A percentile compares a stretch with the other conserved stretches of the same genome.
Evolutionary conservation across 768 basidiomycete genomes (phyloP).

Genomic region (Leccinum sublutescens): DNA sequence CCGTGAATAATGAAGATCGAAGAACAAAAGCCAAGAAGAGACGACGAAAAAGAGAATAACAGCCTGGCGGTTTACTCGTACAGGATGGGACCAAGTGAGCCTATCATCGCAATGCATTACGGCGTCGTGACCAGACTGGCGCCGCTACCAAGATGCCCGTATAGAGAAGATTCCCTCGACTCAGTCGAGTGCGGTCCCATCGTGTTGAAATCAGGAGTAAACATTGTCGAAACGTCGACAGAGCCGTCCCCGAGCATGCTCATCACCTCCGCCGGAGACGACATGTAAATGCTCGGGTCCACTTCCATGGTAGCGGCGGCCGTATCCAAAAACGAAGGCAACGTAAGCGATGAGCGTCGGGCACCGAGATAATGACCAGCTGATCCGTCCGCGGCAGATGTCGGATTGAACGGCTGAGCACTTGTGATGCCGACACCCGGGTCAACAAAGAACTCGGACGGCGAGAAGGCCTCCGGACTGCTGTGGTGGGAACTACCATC

Average conservation of each 20-base stretch:
- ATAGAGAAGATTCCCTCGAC: slow-evolving; percentile 25
- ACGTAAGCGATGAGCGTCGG: slow-evolving; percentile 24
- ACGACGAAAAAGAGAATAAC: slow-evolving; percentile 1
- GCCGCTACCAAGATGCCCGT: slow-evolving; percentile 24
- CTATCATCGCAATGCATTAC: slow-evolving; percentile 13
- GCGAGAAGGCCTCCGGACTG: slow-evolving; percentile 66
- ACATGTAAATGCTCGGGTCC: slow-evolving; percentile 53
- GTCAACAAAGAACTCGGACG: slow-evolving; percentile 63
- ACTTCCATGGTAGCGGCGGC: slow-evolving; percentile 41
- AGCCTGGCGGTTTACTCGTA: slow-evolving; percentile 15
- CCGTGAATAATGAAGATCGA: not conserved
- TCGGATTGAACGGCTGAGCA: slow-evolving; percentile 31
- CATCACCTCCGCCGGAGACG: slow-evolving; percentile 56
- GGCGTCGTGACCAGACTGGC: slow-evolving; percentile 28
- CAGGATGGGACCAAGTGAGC: slow-evolving; percentile 8
- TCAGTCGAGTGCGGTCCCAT: slow-evolving; percentile 24
- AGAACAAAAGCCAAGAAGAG: not conserved
- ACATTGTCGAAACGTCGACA: slow-evolving; percentile 37
- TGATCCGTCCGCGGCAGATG: slow-evolving; percentile 11
- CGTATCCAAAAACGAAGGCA: slow-evolving; percentile 30
- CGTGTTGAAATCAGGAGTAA: slow-evolving; percentile 31
- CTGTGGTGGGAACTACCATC: slow-evolving; percentile 45
- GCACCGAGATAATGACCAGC: slow-evolving; percentile 25
- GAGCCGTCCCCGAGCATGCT: slow-evolving; percentile 50
- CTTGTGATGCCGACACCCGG: slow-evolving; percentile 27